phyloP scores from a whole-genome alignment of 768 basidiomycete genomes.

The Myochromella boudieri region DNA sequence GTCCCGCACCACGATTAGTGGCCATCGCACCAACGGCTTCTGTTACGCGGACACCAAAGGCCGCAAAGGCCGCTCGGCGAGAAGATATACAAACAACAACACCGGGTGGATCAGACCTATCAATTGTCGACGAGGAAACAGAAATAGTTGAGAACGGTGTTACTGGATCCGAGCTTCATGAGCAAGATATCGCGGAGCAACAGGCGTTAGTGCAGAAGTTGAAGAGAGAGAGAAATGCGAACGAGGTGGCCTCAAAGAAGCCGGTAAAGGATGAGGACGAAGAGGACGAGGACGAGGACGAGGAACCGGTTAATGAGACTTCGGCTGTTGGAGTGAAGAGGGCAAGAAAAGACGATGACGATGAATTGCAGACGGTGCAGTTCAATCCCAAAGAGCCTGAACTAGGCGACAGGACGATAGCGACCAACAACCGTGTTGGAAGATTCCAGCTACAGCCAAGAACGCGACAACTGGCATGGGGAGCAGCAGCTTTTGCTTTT shows the following conservation, averaged over 20 bases:
- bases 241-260: constrained; percentile 24
- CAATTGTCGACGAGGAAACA: constrained; percentile 64
- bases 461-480: constrained; percentile 80
- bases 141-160: constrained; percentile 52
- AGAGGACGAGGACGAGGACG: constrained; percentile 44
- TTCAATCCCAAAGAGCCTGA: constrained; percentile 76
- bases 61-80: constrained; percentile 29
- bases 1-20: constrained; percentile 36
- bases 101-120: constrained; percentile 59
- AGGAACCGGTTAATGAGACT: constrained; percentile 16
- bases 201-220: constrained; percentile 72
- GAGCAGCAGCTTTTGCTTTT: constrained; percentile 78
- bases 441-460: constrained; percentile 60
- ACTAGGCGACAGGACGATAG: constrained; percentile 47
- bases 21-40: constrained; percentile 33
- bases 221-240: constrained; percentile 58
- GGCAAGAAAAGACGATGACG: constrained; percentile 54
- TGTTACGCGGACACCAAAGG: constrained; percentile 35
- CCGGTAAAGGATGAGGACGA: constrained; percentile 35
- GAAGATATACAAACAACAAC: constrained; percentile 38
- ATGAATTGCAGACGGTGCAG: constrained; percentile 31
- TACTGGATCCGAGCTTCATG: constrained; percentile 59
- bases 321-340: constrained; percentile 45
- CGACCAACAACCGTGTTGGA: constrained; percentile 62
- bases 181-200: constrained; percentile 76